These are phyloP conservation scores for Dendrobium nobile DNA, from an alignment of 106 monocot genomes.

Conservation along the genomic window DNA sequence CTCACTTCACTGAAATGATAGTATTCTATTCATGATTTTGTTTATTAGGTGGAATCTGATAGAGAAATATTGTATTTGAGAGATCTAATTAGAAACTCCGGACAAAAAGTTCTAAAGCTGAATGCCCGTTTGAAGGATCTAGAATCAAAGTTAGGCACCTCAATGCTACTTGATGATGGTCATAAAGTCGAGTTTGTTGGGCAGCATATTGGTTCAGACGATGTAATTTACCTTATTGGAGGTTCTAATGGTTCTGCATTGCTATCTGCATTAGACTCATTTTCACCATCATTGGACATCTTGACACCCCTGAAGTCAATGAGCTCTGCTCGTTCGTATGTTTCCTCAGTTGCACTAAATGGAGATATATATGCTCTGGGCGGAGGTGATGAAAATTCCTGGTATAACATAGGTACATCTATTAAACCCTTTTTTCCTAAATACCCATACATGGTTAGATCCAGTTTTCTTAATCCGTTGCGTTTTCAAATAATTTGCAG, in stretches of 20 bases:
- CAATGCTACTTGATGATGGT: slow-evolving; percentile 12
- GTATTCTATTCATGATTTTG: not conserved
- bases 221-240: slow-evolving; percentile 59
- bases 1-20: no score
- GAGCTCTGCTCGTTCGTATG: slow-evolving; percentile 66
- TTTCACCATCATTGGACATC: slow-evolving; percentile 43
- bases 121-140: slow-evolving; percentile 18
- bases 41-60: slow-evolving; percentile 21
- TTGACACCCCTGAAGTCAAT: slow-evolving; percentile 45
- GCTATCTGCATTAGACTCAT: slow-evolving; percentile 60
- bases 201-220: slow-evolving; percentile 24
- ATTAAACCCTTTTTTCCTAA: not conserved
- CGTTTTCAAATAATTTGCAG: slow-evolving; percentile 28
- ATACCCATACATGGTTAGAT: not conserved
- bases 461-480: not conserved
- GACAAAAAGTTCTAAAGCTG: slow-evolving; percentile 11
- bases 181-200: slow-evolving; percentile 14
- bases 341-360: slow-evolving; percentile 44
- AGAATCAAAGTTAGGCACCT: slow-evolving; percentile 25
- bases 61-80: slow-evolving; percentile 29
- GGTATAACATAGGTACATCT: slow-evolving; percentile 51
- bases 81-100: slow-evolving; percentile 8
- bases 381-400: slow-evolving; percentile 48
- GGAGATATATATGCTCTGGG: slow-evolving; percentile 63
- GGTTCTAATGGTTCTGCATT: slow-evolving; percentile 55